A percentile compares a stretch with the other conserved stretches of the same genome.
These are phyloP conservation scores for Calendula officinalis DNA, from an alignment of 129 eudicot genomes.

Conservation along the genomic window DNA sequence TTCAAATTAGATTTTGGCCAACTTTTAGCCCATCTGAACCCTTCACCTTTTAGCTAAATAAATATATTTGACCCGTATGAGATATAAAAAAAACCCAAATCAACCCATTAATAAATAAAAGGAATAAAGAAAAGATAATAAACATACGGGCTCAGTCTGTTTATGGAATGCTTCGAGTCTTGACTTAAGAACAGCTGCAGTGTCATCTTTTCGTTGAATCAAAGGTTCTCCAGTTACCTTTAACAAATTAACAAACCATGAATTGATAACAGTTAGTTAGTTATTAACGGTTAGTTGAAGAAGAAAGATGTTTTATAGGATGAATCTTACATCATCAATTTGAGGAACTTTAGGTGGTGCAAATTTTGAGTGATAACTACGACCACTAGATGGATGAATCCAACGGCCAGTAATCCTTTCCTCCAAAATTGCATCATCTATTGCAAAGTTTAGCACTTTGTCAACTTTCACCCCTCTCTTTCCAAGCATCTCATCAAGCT, in stretches of 20 bases:
- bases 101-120: not conserved
- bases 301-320: not conserved
- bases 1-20: no score
- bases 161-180: slow-evolving; percentile 86
- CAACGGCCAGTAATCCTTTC: slow-evolving; percentile 96
- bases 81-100: not conserved
- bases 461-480: slow-evolving; percentile 72
- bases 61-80: no score
- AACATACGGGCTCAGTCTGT: slow-evolving; percentile 87
- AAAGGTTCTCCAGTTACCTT: slow-evolving; percentile 94
- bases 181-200: slow-evolving; percentile 84
- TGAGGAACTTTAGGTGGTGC: slow-evolving; percentile 89
- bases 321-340: slow-evolving; percentile 67
- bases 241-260: slow-evolving; percentile 14
- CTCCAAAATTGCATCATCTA: slow-evolving; percentile 89
- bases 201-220: slow-evolving; percentile 96
- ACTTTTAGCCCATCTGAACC: no score
- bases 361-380: slow-evolving; percentile 82
- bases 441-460: slow-evolving; percentile 89
- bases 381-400: slow-evolving; percentile 95
- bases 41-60: no score
- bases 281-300: not conserved
- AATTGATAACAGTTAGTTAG: slow-evolving; percentile 9
- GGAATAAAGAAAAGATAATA: not conserved
- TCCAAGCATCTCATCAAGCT: slow-evolving; percentile 95